Evolutionary conservation across 139 green algal genomes (phyloP).

Genomic region (Cymbomonas tetramitiformis): DNA sequence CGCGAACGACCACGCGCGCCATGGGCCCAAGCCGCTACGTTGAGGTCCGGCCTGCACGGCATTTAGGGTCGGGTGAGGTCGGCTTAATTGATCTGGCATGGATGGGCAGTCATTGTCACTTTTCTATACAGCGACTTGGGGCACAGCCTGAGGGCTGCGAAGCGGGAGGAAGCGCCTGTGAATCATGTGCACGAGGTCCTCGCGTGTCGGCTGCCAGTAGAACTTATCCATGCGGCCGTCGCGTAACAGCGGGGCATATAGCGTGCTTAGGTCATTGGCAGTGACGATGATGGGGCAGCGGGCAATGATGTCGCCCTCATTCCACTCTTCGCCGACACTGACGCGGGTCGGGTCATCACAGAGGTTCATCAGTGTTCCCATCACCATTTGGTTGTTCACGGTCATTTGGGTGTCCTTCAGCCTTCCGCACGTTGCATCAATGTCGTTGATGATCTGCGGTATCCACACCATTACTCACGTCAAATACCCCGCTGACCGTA

Average conservation of each 20-base stretch:
- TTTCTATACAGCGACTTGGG: background rate
- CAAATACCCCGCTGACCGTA: background rate
- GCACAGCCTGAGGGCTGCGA: slow-evolving; percentile 49
- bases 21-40: no score
- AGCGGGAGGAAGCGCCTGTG: slow-evolving; percentile 44
- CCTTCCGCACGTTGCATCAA: slow-evolving; percentile 25
- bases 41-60: slow-evolving; percentile 1
- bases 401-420: slow-evolving; percentile 27
- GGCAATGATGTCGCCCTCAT: slow-evolving; percentile 3
- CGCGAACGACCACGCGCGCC: no score
- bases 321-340: slow-evolving; percentile 23
- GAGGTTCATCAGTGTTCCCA: slow-evolving; percentile 36
- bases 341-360: slow-evolving; percentile 27
- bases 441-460: slow-evolving; percentile 39
- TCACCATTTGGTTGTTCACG: slow-evolving; percentile 37
- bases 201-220: slow-evolving; percentile 45
- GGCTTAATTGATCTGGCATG: background rate
- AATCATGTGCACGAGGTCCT: slow-evolving; percentile 64
- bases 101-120: background rate
- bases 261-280: slow-evolving; percentile 40
- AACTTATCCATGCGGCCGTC: slow-evolving; percentile 56
- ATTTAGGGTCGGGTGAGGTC: background rate
- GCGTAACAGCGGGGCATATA: slow-evolving; percentile 84
- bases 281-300: slow-evolving; percentile 33
- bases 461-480: no score